These are phyloP conservation scores for Leptomonas pyrrhocoris DNA, from an alignment of 208 protist genomes.

Conservation along the genomic window DNA sequence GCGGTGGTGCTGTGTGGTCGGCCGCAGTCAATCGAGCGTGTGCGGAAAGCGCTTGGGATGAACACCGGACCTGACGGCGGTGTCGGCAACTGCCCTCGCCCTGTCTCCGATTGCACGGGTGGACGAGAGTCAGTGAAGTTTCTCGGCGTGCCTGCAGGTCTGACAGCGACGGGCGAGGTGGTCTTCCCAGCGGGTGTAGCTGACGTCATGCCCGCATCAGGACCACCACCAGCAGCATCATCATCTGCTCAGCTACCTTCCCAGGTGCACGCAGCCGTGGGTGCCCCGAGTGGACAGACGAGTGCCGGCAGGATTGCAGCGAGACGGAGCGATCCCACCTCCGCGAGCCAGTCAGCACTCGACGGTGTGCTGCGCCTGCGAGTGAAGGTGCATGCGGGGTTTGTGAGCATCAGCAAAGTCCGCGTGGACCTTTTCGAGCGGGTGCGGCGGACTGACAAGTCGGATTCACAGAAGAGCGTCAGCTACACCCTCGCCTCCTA, in stretches of 20 bases:
- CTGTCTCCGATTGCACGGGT: too few species aligned
- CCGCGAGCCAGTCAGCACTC: background rate
- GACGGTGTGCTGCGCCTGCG: constrained; percentile 6
- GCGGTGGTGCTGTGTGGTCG: constrained; percentile 26
- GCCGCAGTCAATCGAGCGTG: background rate
- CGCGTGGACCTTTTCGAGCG: constrained; percentile 12
- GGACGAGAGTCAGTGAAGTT: background rate
- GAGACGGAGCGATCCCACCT: too few species aligned
- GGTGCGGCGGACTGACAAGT: constrained; percentile 5
- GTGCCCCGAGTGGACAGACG: too few species aligned
- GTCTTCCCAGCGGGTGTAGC: background rate
- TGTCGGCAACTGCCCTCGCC: too few species aligned
- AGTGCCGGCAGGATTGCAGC: too few species aligned
- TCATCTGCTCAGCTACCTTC: too few species aligned
- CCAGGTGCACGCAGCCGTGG: too few species aligned
- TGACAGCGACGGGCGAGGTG: constrained; percentile 30
- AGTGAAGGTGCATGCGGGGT: constrained; percentile 9
- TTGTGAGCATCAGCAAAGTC: constrained; percentile 15
- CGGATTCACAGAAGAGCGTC: background rate
- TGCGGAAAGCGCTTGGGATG: background rate
- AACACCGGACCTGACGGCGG: background rate
- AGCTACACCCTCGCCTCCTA: constrained; percentile 18
- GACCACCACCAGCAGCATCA: too few species aligned
- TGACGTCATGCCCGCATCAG: too few species aligned
- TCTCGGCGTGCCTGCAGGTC: constrained; percentile 2